Evolutionary conservation across 2,329 filamentous ascomycete genomes (phyloP).

Genomic region (Tolypocladium inflatum): DNA sequence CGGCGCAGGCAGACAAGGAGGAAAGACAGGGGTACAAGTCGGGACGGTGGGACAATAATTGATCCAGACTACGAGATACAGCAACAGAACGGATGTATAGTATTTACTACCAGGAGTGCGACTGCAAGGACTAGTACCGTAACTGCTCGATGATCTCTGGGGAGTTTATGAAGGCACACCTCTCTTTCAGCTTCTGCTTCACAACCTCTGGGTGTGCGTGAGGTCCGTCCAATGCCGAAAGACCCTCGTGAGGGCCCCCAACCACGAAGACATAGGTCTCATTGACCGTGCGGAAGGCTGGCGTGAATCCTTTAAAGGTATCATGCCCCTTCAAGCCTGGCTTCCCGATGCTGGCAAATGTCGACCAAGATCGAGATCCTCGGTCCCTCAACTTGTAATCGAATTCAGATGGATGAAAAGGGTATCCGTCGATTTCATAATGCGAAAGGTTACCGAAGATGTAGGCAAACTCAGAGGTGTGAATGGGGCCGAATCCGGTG

Average conservation of each 20-base stretch:
- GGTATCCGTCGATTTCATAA: constrained; percentile 27
- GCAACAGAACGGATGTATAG: too few species aligned
- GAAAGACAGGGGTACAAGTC: too few species aligned
- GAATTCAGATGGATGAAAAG: constrained; percentile 22
- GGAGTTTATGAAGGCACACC: constrained; percentile 37
- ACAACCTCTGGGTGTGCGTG: constrained; percentile 22
- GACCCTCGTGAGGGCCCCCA: constrained; percentile 32
- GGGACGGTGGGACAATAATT: too few species aligned
- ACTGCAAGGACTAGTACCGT: constrained; percentile 18
- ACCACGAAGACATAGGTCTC: constrained; percentile 28
- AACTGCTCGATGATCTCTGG: constrained; percentile 32
- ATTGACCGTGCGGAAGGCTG: constrained; percentile 19
- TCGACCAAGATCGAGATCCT: constrained; percentile 36
- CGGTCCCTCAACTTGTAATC: constrained; percentile 30
- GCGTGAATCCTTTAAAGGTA: constrained; percentile 32
- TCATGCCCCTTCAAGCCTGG: constrained; percentile 19
- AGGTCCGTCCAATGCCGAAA: constrained; percentile 27
- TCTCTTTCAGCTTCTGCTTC: constrained; percentile 31
- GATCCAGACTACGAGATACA: too few species aligned
- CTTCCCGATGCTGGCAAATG: constrained; percentile 30
- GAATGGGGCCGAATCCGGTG: constrained; percentile 34
- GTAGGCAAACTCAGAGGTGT: constrained; percentile 45
- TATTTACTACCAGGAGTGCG: too few species aligned
- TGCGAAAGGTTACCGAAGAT: constrained; percentile 35
- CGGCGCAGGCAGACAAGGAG: too few species aligned